Base-by-base conservation (phyloP, 2,329 filamentous ascomycete genomes). In the Fusarium agapanthi region DNA sequence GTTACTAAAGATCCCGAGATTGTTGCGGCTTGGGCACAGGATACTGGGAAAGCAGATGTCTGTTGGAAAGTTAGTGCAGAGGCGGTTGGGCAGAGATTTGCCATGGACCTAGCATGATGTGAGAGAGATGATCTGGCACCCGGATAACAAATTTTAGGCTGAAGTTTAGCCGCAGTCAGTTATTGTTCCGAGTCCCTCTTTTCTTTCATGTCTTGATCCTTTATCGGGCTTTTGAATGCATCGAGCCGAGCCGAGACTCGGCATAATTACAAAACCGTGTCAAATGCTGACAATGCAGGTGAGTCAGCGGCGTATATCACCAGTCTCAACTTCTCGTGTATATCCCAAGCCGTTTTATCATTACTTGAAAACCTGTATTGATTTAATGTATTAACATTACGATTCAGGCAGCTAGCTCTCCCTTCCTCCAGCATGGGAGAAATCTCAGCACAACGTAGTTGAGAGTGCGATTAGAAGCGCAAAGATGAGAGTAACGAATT, bases 311-410 rank as follows among this genome's bases (percentile, higher is more conserved):
- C n/a, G 7, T 4, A n/a, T 15, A 15, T 8, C 5, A 15, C 32
- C 7, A 14, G n/a, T n/a, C 32, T 15, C 1, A 34, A 15, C 32
- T 34, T 34, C 32, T 34, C 32, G 14, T 34, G 14, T 15, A 34
- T 34, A 34, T 3, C 8, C 8, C 2, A 34, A 34, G 32, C 32
- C 3, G 2, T 34, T 7, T 34, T 1, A 3, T 15, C 32, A 34
- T 34, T 3, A 34, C 15, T 8, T 8, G 2, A 8, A 34, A 15
- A 3, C 3, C 14, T 34, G 14, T 8, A 34, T 8, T 34, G 1
- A 1, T 15, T 15, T 3, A 15, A 15, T 34, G 14, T 15, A 15
- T 34, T 8, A 15, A 15, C 4, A 15, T 0, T 15, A 4, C 32
- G 14, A 34, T 34, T 34, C 32, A 34, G 6, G 14, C 3, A 34